Evolutionary conservation across 2,329 filamentous ascomycete genomes (phyloP), one percentile per base, ranked within the genome.

Genomic region (Septoria linicola): DNA sequence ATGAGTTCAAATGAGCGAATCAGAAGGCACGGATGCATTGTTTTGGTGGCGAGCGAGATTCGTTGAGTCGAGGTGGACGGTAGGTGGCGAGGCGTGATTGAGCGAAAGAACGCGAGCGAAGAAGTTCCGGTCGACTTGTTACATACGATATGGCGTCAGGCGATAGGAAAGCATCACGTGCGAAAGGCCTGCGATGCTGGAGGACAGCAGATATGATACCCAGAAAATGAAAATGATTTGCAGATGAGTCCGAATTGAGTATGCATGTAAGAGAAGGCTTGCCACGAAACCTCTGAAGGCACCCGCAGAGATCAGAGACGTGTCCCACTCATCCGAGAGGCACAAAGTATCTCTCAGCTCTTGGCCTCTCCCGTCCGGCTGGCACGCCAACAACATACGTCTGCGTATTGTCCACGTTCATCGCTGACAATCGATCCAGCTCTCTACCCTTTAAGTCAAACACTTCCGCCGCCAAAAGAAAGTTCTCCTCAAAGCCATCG

Each of bases 1-100:
- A 75, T 44, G 53, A 59, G 51, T 59, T 59, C 49, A 54, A 54
- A 10, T 54, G 45, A 49, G 32, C 23, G 14, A 19, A 4, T 20
- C 8, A 6, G 8, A 36, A 10, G 19, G 16, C 17, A 25, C 2
- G 39, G n/a, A 8, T 10, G 25, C 10, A 14, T 8, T 31, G 25
- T 13, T 30, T 17, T 20, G 25, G 2, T 4, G 19, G 8, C n/a
- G 34, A 36, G 17, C n/a, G n/a, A 36, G n/a, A 36, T 4, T n/a
- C 8, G 16, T 10, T n/a, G 17, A 36, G n/a, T n/a, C 11, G 14
- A 8, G 14, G 7, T 7, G 5, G 34, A 36, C n/a, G n/a, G n/a
- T n/a, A n/a, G n/a, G n/a, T n/a, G n/a, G n/a, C n/a, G n/a, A n/a
- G n/a, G n/a, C n/a, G n/a, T n/a, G n/a, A n/a, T n/a, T n/a, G n/a